Percentiles rank a stretch among this genome's conserved stretches.
Evolutionary conservation across 2,329 filamentous ascomycete genomes (phyloP).

Genomic region (Microcyclosporella mali): DNA sequence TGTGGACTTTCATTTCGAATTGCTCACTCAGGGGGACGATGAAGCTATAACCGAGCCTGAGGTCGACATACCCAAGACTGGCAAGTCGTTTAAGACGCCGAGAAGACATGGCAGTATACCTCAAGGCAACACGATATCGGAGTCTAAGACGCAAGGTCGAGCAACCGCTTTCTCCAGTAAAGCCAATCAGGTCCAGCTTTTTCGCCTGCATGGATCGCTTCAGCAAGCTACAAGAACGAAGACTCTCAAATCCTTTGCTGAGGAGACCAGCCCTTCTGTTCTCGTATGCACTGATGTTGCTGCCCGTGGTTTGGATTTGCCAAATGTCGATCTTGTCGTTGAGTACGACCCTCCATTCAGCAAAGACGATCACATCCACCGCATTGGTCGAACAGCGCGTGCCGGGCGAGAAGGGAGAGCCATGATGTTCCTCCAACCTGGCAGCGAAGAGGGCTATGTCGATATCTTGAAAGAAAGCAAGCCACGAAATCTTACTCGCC

Average conservation of each 20-base stretch:
- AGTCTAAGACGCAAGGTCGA: slow-evolving; percentile 47
- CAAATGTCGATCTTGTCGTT: slow-evolving; percentile 87
- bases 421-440: slow-evolving; percentile 82
- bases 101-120: slow-evolving; percentile 37
- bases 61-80: slow-evolving; percentile 14
- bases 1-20: slow-evolving; percentile 91
- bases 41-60: slow-evolving; percentile 23
- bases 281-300: slow-evolving; percentile 93
- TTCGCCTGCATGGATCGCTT: slow-evolving; percentile 87
- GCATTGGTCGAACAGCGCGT: slow-evolving; percentile 89
- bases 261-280: slow-evolving; percentile 67
- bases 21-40: slow-evolving; percentile 53
- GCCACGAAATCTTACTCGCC: slow-evolving; percentile 47
- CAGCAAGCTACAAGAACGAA: slow-evolving; percentile 80
- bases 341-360: slow-evolving; percentile 96
- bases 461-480: slow-evolving; percentile 68
- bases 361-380: slow-evolving; percentile 86
- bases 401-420: slow-evolving; percentile 83
- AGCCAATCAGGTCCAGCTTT: slow-evolving; percentile 70
- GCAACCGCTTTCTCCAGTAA: slow-evolving; percentile 42
- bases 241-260: slow-evolving; percentile 74
- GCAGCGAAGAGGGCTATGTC: slow-evolving; percentile 87
- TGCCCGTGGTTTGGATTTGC: slow-evolving; percentile 89
- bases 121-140: slow-evolving; percentile 37
- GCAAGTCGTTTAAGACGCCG: slow-evolving; percentile 14